Evolutionary conservation across 192 early-diverging fungal species (phyloP), one percentile per base, ranked within the genome.

Genomic region (Coemansia sp.): DNA sequence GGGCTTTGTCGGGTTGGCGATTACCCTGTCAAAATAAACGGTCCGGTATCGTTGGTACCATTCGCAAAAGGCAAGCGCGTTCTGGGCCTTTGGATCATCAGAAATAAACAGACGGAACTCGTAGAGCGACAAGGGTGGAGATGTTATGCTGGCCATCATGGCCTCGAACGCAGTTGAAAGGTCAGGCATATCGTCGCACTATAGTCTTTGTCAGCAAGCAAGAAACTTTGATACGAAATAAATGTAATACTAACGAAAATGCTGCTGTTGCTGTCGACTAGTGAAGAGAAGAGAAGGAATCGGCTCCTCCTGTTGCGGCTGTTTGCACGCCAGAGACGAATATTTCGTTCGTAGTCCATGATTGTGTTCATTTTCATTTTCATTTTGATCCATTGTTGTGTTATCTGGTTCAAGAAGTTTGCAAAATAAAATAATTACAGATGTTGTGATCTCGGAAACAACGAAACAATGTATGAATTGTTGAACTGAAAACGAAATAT

Each of bases 11-110:
- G 64, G 61, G 3, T 55, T 34, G 7, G 37, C n/a, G 1, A 45
- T n/a, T 9, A n/a, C 36, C 25, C 64, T 64, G 33, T 76, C 74
- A 59, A 76, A 76, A 36, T 76, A 76, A n/a, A 76, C 74, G 0
- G 67, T 57, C 19, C 28, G 31, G 61, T 76, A 76, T 36, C 66
- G 55, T 64, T 76, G 74, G 29, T 76, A 67, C 74, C 74, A 76
- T 23, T 70, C 68, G 47, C 74, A 76, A 41, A 76, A 76, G 30
- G 74, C 74, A 40, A 76, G 64, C 17, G 74, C 74, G 14, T 70
- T 59, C 41, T 55, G 64, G 13, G 74, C 74, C 23, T 59, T 59
- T 22, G 58, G 42, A 29, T 76, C 68, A 37, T 62, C 42, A 2
- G 48, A 42, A 17, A 76, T 61, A 55, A 67, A 76, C 38, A 70